Conservation (phyloP, 2,329 filamentous ascomycete genomes). For the Hymenoscyphus linearis region DNA sequence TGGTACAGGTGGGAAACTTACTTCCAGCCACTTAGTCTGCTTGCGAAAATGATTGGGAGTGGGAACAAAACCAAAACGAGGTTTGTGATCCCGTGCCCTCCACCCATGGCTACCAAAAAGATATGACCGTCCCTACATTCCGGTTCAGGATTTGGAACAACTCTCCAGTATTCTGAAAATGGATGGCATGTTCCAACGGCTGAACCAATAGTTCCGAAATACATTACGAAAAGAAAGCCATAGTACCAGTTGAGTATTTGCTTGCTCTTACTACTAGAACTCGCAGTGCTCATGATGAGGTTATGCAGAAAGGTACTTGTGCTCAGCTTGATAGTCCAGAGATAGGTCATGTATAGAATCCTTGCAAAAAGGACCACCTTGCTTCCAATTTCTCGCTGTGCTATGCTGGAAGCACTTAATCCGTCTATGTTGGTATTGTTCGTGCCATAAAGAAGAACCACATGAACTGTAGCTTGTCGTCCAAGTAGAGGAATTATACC, state of each 20-base stretch:
- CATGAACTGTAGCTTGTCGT: conserved; percentile 81
- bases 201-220: conserved; percentile 71
- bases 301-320: conserved; percentile 86
- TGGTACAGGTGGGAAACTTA: not conserved
- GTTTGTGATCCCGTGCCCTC: conserved; percentile 82
- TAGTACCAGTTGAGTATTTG: conserved; percentile 66
- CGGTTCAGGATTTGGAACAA: conserved; percentile 75
- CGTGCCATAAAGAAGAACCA: conserved; percentile 79
- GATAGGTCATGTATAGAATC: conserved; percentile 79
- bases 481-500: conserved; percentile 74
- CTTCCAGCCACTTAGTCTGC: not conserved
- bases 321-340: conserved; percentile 87
- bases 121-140: conserved; percentile 79
- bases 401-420: conserved; percentile 53
- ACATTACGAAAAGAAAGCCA: conserved; percentile 68
- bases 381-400: conserved; percentile 65
- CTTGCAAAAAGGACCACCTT: conserved; percentile 74
- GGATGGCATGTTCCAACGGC: conserved; percentile 78
- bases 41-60: conserved; percentile 69
- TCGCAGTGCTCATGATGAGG: conserved; percentile 76
- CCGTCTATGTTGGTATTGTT: conserved; percentile 68
- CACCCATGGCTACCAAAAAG: conserved; percentile 80
- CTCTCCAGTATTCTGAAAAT: conserved; percentile 70
- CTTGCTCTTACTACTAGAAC: conserved; percentile 57
- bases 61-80: conserved; percentile 80